Percentiles rank a stretch among this genome's conserved stretches.
Evolutionary conservation across 2,329 filamentous ascomycete species (phyloP).

Genomic region (Alternaria tenuissima): DNA sequence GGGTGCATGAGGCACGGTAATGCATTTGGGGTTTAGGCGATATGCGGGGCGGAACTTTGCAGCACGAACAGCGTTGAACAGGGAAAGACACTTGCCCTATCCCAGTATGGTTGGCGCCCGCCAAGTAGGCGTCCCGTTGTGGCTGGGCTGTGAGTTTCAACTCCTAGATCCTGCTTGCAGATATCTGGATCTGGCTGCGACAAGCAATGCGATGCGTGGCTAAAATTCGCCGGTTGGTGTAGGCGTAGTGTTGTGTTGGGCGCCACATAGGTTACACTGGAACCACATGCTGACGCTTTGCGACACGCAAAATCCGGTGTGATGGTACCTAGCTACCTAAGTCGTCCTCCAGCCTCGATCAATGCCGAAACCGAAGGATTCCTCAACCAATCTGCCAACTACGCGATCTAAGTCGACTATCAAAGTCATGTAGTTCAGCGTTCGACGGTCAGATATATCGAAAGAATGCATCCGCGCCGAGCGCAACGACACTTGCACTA

Average conservation of each 20-base stretch:
- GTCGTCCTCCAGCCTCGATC: background rate
- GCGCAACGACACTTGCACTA: background rate
- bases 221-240: background rate
- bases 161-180: background rate
- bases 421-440: background rate
- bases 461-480: background rate
- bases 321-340: background rate
- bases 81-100: background rate
- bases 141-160: background rate
- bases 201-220: background rate
- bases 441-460: background rate
- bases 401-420: background rate
- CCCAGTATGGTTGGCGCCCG: constrained; percentile 3
- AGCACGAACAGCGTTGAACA: background rate
- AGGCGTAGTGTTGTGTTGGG: background rate
- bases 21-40: constrained; percentile 1
- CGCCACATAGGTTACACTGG: background rate
- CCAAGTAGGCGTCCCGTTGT: background rate
- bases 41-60: background rate
- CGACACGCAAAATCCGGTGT: background rate
- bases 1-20: background rate
- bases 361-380: background rate
- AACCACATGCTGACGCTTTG: background rate
- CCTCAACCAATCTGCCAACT: background rate
- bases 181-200: background rate